These are phyloP conservation scores for Crithidia thermophila DNA, from an alignment of 208 protist genomes.

Conservation along the genomic window DNA sequence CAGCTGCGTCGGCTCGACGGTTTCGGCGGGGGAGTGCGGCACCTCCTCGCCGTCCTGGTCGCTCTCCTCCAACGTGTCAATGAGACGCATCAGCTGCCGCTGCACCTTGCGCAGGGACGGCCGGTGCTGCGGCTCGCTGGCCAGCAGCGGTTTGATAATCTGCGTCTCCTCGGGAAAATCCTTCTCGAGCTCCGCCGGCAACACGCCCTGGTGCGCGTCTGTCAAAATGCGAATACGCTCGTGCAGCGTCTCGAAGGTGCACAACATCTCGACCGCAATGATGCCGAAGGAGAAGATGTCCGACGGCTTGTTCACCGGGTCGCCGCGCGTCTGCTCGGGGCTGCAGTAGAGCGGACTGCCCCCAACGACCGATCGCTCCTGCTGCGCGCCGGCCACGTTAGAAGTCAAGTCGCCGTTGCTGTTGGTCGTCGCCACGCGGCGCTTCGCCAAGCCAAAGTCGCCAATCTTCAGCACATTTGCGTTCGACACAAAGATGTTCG, in stretches of 20 bases:
- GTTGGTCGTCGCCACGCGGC: slow-evolving; percentile 14
- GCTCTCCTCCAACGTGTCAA: slow-evolving; percentile 25
- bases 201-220: slow-evolving; percentile 44
- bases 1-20: slow-evolving; percentile 1
- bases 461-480: slow-evolving; percentile 76
- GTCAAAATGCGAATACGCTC: slow-evolving; percentile 71
- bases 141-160: slow-evolving; percentile 59
- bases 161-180: slow-evolving; percentile 54
- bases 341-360: slow-evolving; percentile 83
- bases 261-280: slow-evolving; percentile 83
- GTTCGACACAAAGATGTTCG: slow-evolving; percentile 82
- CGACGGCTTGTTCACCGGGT: slow-evolving; percentile 48
- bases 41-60: slow-evolving; percentile 14
- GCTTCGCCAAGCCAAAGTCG: slow-evolving; percentile 85
- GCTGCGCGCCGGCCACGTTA: slow-evolving; percentile 33
- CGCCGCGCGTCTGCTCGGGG: slow-evolving; percentile 71
- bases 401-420: slow-evolving; percentile 28
- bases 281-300: slow-evolving; percentile 86
- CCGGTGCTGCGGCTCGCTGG: slow-evolving; percentile 26
- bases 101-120: slow-evolving; percentile 42
- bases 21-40: slow-evolving; percentile 2
- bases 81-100: slow-evolving; percentile 30
- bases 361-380: slow-evolving; percentile 54
- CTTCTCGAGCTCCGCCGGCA: slow-evolving; percentile 37
- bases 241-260: slow-evolving; percentile 70